These are phyloP conservation scores for Aspergillus funiculosus DNA, from an alignment of 495 filamentous ascomycete species.

Conservation along the genomic window DNA sequence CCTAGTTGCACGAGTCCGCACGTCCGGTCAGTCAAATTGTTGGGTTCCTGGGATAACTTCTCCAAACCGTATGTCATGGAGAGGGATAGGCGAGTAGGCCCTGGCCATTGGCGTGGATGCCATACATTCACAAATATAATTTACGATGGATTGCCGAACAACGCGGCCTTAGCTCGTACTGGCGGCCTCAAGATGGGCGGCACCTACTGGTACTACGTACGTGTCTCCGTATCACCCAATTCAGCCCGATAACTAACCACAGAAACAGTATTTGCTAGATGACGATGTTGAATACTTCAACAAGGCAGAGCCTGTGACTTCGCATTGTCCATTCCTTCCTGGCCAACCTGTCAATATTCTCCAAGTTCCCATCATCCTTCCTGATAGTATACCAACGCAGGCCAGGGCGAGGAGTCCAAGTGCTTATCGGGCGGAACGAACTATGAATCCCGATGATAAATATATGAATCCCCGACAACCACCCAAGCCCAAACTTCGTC, in stretches of 20 bases:
- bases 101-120: constrained; percentile 76
- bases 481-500: constrained; percentile 46
- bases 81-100: constrained; percentile 61
- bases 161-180: constrained; percentile 51
- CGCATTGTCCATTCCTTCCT: constrained; percentile 76
- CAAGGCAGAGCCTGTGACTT: constrained; percentile 62
- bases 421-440: constrained; percentile 48
- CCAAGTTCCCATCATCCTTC: constrained; percentile 65
- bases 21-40: constrained; percentile 65
- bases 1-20: constrained; percentile 59
- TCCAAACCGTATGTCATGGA: constrained; percentile 69
- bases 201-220: constrained; percentile 92
- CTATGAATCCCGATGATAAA: constrained; percentile 72
- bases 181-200: constrained; percentile 86
- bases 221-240: constrained; percentile 23
- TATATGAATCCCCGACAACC: constrained; percentile 64
- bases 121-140: constrained; percentile 78
- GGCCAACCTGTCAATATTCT: constrained; percentile 81
- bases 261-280: constrained; percentile 67
- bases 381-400: constrained; percentile 37
- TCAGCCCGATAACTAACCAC: constrained; percentile 13
- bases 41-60: constrained; percentile 96
- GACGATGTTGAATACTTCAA: constrained; percentile 69
- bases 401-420: constrained; percentile 34
- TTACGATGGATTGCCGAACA: constrained; percentile 62